Percentiles rank a stretch among this genome's conserved stretches.
These are phyloP conservation scores for Clonostachys rosea DNA, from an alignment of 2,329 filamentous ascomycete species.

Conservation along the genomic window DNA sequence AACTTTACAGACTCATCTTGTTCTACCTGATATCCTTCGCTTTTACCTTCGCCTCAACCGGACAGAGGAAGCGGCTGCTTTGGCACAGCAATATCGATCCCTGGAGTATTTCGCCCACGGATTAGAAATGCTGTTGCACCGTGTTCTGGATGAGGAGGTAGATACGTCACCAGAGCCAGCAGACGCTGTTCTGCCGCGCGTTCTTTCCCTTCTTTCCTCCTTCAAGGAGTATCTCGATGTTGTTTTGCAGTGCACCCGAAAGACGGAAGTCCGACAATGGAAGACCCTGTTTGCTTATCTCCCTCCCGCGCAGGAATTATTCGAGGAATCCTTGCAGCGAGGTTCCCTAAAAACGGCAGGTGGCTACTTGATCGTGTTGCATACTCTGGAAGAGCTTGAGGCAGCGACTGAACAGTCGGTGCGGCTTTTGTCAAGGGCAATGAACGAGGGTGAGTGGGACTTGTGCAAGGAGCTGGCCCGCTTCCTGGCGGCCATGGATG, in stretches of 20 bases:
- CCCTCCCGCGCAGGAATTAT: conserved; percentile 84
- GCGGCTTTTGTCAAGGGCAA: conserved; percentile 74
- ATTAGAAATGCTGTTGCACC: conserved; percentile 85
- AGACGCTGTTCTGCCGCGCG: conserved; percentile 59
- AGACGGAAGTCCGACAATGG: conserved; percentile 95
- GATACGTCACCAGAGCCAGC: conserved; percentile 63
- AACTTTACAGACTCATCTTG: conserved; percentile 71
- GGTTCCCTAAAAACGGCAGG: conserved; percentile 91
- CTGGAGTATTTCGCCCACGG: conserved; percentile 92
- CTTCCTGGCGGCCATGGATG: conserved; percentile 92
- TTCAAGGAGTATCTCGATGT: conserved; percentile 89
- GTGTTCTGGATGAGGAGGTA: conserved; percentile 91
- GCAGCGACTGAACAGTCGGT: conserved; percentile 74
- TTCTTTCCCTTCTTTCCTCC: conserved; percentile 61
- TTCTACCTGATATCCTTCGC: conserved; percentile 82
- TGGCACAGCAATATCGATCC: conserved; percentile 81
- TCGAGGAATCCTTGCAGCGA: conserved; percentile 83
- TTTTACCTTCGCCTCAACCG: conserved; percentile 73
- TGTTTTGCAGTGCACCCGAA: conserved; percentile 92
- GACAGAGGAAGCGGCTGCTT: conserved; percentile 72
- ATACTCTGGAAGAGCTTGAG: conserved; percentile 70
- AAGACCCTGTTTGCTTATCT: conserved; percentile 88
- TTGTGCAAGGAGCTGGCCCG: conserved; percentile 90
- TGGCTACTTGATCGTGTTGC: conserved; percentile 91
- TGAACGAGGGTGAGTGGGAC: conserved; percentile 86